Evolutionary conservation across 495 filamentous ascomycete genomes (phyloP).

Genomic region (Daldinia grandis): DNA sequence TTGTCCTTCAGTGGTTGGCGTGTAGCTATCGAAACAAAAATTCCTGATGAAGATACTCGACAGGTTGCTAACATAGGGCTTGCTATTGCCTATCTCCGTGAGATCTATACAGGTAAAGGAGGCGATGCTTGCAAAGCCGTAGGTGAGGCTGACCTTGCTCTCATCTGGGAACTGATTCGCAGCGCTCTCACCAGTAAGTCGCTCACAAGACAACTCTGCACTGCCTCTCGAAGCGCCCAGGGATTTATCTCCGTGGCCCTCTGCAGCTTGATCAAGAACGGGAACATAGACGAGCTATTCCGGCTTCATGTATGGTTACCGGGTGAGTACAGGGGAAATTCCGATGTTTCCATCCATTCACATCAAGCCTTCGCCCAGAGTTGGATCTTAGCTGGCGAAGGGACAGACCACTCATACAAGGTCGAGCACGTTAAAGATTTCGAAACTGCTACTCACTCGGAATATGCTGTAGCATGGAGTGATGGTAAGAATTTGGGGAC

Average conservation of each 20-base stretch:
- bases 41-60: constrained; percentile 1
- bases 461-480: constrained; percentile 33
- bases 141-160: neutral
- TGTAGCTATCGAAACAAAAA: neutral
- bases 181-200: neutral
- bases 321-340: constrained; percentile 27
- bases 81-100: constrained; percentile 6
- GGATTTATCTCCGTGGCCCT: constrained; percentile 42
- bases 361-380: constrained; percentile 41
- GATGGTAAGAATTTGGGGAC: constrained; percentile 17
- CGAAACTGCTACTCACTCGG: constrained; percentile 22
- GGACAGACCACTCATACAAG: constrained; percentile 26
- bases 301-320: constrained; percentile 43
- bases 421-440: neutral
- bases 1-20: neutral
- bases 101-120: neutral
- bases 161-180: constrained; percentile 2
- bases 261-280: constrained; percentile 36
- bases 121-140: neutral
- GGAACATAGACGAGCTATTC: constrained; percentile 39
- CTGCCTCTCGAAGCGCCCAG: constrained; percentile 43
- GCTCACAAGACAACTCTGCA: constrained; percentile 3
- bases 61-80: constrained; percentile 13
- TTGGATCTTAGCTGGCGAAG: constrained; percentile 43
- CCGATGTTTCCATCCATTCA: constrained; percentile 32